phyloP scores from a whole-genome alignment of 2,329 filamentous ascomycete species.

The Dryadomyces quercivorus region DNA sequence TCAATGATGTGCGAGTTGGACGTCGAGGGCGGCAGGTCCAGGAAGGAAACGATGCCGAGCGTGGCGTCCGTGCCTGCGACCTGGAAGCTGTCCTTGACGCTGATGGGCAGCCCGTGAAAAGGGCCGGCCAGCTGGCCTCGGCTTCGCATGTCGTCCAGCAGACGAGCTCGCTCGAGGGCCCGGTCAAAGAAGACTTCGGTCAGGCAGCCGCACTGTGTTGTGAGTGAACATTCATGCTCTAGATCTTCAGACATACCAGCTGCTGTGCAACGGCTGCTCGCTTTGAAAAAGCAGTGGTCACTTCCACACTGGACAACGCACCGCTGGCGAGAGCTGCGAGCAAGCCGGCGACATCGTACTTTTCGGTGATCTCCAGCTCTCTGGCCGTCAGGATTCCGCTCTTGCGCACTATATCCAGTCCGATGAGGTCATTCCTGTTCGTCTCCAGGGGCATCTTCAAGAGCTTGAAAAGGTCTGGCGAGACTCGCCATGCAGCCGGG shows the following conservation, averaged over 20 bases:
- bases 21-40: neutral
- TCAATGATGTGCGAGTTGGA: neutral
- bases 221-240: too few relatives aligned
- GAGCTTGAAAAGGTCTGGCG: neutral
- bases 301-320: neutral
- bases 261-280: neutral
- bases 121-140: constrained; percentile 20
- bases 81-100: constrained; percentile 33
- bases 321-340: neutral
- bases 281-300: neutral
- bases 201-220: constrained; percentile 21
- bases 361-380: neutral
- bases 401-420: neutral
- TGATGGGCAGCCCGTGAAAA: constrained; percentile 32
- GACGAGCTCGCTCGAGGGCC: constrained; percentile 18
- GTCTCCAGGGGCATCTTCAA: neutral
- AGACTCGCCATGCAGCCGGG: neutral
- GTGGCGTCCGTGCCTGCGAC: constrained; percentile 26
- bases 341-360: neutral
- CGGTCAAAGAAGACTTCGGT: constrained; percentile 25
- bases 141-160: constrained; percentile 18
- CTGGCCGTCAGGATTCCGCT: neutral
- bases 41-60: constrained; percentile 7
- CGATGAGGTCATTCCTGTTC: neutral
- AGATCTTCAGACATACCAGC: neutral